A percentile compares a stretch with the other conserved stretches of the same genome.
These are phyloP conservation scores for Xeromyces bisporus DNA, from an alignment of 495 filamentous ascomycete genomes.

Conservation along the genomic window DNA sequence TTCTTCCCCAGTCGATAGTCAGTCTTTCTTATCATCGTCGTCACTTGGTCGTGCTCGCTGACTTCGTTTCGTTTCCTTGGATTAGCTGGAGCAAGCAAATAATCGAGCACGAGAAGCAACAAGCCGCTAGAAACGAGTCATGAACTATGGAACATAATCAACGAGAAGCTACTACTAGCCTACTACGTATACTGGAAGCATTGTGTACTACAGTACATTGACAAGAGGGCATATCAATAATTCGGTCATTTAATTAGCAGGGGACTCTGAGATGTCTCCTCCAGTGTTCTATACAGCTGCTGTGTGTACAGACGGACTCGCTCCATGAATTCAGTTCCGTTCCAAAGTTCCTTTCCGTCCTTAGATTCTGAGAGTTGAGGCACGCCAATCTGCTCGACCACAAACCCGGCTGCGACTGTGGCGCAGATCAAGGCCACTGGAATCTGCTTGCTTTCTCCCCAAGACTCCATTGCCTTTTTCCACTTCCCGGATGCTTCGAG, in stretches of 20 bases:
- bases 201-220: constrained; percentile 28
- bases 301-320: constrained; percentile 35
- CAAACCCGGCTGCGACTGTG: constrained; percentile 78
- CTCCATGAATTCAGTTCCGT: constrained; percentile 42
- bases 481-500: constrained; percentile 18
- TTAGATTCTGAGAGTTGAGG: constrained; percentile 39
- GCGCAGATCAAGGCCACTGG: constrained; percentile 61
- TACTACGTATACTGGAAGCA: too few species aligned
- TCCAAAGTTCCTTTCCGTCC: constrained; percentile 58
- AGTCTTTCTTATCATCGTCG: too few species aligned
- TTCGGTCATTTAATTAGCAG: constrained; percentile 29
- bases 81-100: constrained; percentile 84
- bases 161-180: too few species aligned
- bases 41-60: constrained; percentile 4
- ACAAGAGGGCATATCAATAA: constrained; percentile 26
- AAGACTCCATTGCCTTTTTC: constrained; percentile 12
- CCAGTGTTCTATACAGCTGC: constrained; percentile 27
- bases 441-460: constrained; percentile 25
- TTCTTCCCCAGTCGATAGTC: constrained; percentile 97
- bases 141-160: constrained; percentile 10
- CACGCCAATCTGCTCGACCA: constrained; percentile 84
- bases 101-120: constrained; percentile 60
- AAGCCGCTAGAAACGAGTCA: constrained; percentile 40
- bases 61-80: constrained; percentile 8
- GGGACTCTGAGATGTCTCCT: constrained; percentile 29